Evolutionary conservation across 1,284 basidiomycete species (phyloP).

Genomic region (Takashimella koratensis): DNA sequence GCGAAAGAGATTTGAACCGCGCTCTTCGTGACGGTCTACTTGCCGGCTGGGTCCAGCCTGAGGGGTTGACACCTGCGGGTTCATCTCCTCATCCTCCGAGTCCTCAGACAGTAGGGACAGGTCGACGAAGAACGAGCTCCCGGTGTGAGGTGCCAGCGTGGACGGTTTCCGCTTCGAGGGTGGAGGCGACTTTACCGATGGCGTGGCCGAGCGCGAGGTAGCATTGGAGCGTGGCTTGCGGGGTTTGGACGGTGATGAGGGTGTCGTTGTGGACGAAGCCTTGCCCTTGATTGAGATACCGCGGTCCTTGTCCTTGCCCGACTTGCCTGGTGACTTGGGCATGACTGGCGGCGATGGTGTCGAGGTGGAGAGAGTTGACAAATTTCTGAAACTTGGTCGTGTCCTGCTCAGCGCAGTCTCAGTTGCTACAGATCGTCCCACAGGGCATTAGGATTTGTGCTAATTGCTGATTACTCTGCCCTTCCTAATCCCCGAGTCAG

Average conservation of each 20-base stretch:
- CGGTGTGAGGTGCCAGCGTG: background rate
- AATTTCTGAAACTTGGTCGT: no score
- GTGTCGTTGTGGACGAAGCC: background rate
- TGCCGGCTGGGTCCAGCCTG: background rate
- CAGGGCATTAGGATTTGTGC: no score
- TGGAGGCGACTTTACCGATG: background rate
- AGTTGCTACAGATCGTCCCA: no score
- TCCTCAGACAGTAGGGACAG: background rate
- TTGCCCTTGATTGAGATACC: background rate
- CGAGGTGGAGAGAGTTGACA: no score
- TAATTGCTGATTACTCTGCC: no score
- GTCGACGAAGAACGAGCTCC: background rate
- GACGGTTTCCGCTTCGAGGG: background rate
- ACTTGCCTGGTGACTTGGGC: background rate
- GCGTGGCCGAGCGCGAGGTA: background rate
- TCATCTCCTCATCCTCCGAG: background rate
- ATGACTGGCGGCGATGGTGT: background rate
- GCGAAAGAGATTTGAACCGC: background rate
- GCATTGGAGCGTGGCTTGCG: background rate
- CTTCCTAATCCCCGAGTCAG: no score
- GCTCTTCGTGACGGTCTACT: background rate
- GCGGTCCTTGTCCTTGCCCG: no score
- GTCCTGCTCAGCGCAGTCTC: no score
- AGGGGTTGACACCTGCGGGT: background rate
- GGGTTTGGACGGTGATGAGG: background rate